Evolutionary conservation across 805 yeast genomes (phyloP), one percentile per base, ranked within the genome.

Genomic region (Schwanniomyces polymorphus): DNA sequence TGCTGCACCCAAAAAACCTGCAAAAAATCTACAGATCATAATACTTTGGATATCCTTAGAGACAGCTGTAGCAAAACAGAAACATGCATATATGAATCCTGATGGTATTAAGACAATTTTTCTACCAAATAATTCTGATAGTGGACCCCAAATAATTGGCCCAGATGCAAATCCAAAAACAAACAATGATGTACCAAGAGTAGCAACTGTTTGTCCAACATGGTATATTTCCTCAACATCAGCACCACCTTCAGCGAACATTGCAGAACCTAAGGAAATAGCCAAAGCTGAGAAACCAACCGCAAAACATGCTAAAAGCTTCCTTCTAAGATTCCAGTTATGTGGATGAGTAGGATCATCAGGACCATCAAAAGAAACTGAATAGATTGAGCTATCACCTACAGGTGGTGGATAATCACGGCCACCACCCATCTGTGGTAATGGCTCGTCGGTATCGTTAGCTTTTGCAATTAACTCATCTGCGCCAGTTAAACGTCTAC

Each of bases 101-200:
- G 84, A 80, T 2, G 67, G 44, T 25, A 78, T 51, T 18, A 78
- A 72, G 21, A 80, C 77, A 4, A 61, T 49, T 53, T 67, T 75
- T 38, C 82, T 63, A 41, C 75, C 65, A 54, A 48, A 57, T 14
- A 69, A 64, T 45, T 63, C 65, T 14, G 60, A 52, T 26, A 61
- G 46, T 8, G 67, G 67, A 40, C 67, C 97, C 90, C 94, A 91
- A 31, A 89, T 59, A 43, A 91, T 74, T 3, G 98, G 98, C 14
- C 97, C 97, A 0, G 89, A 78, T 1, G 97, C 97, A 67, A 91
- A 92, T 9, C 97, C 98, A 38, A 90, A 65, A 12, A 91, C 97
- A 58, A 81, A 91, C 21, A 91, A 47, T 0, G 97, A 83, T 9
- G 90, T 78, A 47, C 89, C 87, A 41, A 92, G 74, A 17, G 88